phyloP scores from a whole-genome alignment of 768 basidiomycete species.

The Boletus speciosus region DNA sequence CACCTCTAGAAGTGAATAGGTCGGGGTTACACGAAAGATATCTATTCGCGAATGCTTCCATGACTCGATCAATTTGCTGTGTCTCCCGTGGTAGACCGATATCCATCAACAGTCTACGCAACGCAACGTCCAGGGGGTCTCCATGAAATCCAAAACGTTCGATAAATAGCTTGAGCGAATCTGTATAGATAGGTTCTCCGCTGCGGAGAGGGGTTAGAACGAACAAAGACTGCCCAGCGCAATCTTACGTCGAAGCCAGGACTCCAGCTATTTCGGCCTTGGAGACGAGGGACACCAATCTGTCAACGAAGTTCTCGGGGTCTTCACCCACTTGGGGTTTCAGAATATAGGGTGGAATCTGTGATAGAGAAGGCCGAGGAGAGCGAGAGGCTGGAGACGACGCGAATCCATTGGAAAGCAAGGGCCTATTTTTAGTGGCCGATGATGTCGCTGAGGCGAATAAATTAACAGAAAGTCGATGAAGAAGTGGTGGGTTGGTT shows the following conservation, averaged over 20 bases:
- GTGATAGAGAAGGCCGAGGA: conserved; percentile 45
- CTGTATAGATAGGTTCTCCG: conserved; percentile 62
- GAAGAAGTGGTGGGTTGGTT: conserved; percentile 68
- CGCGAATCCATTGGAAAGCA: conserved; percentile 7
- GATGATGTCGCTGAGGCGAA: conserved; percentile 48
- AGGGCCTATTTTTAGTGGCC: conserved; percentile 12
- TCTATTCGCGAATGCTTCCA: conserved; percentile 88
- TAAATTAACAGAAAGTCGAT: conserved; percentile 65
- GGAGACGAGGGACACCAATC: conserved; percentile 61
- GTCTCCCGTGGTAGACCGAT: conserved; percentile 92
- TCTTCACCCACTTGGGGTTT: conserved; percentile 62
- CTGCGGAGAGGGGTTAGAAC: conserved; percentile 38
- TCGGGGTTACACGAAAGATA: conserved; percentile 82
- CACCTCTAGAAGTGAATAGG: conserved; percentile 76
- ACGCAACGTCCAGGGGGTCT: conserved; percentile 86
- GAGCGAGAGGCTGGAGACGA: conserved; percentile 35
- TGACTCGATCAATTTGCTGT: conserved; percentile 96
- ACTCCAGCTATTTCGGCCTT: conserved; percentile 79
- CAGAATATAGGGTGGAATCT: conserved; percentile 43
- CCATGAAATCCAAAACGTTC: conserved; percentile 70
- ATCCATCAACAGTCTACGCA: conserved; percentile 88
- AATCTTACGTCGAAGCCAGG: conserved; percentile 71
- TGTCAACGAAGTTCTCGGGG: conserved; percentile 62
- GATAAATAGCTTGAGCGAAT: conserved; percentile 71
- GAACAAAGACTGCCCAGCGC: conserved; percentile 1